Evolutionary conservation across 2,329 filamentous ascomycete genomes (phyloP), one percentile per base, ranked within the genome.

Genomic region (Chaetothyriales sp.): DNA sequence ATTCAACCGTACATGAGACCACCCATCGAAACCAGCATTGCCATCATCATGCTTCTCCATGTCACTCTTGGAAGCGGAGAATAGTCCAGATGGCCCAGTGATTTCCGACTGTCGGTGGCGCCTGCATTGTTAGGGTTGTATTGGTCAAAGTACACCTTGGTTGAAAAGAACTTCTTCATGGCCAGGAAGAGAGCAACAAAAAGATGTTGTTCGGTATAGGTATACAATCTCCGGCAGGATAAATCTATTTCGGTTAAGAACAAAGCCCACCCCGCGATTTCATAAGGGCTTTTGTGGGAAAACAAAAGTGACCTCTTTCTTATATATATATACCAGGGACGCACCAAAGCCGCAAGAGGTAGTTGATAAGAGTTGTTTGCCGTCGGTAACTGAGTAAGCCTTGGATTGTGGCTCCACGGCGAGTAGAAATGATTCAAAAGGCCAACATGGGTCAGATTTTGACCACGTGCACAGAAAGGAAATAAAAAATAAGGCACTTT

Each of bases 1-100:
- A 15, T 12, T 15, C 36, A 32, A 48, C 52, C 52, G 43, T 46
- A 57, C 53, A 68, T 62, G 47, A 70, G 65, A 1, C 68, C 68
- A 18, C 68, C 68, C 66, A 70, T 70, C 1, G 68, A 70, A 19
- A 70, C 65, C 6, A 70, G 63, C n/a, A 68, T 55, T 18, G 64
- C 67, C 67, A 71, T 68, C 26, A 63, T 43, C 15, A 66, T 56
- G 18, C 66, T 63, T 18, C 65, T 62, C 46, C 63, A 48, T 12
- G 68, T 70, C 20, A 70, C 47, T 20, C 57, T 51, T 3, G 39
- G 50, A 9, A 58, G 52, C 2, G 60, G 57, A 12, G 55, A 54
- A 46, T 60, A 57, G 49, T 60, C 56, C 9, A 58, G 57, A 22
- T 46, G 48, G 12, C 48, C 54, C 32, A 56, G 49, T 15, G 53